Conservation (phyloP, 1,284 basidiomycete species). For the Malassezia furfur region DNA sequence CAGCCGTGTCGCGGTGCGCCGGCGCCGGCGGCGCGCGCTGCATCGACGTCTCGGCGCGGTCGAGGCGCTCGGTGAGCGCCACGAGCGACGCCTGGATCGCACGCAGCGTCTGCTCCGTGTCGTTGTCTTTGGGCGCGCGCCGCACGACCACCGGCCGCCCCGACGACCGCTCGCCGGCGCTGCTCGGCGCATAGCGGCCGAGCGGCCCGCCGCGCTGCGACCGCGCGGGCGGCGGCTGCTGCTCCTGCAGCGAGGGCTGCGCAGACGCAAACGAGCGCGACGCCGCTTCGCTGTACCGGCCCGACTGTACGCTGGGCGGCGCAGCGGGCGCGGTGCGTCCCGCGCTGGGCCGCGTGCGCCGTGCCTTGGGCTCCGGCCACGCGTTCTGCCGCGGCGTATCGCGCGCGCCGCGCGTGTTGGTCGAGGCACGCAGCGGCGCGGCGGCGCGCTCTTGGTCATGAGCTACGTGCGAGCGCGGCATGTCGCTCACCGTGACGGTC, state of each 20-base stretch:
- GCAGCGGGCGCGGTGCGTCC: not conserved
- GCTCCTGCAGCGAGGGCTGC: constrained; percentile 5
- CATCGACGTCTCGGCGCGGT: constrained; percentile 29
- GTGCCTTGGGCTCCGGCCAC: not conserved
- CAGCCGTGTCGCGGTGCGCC: not conserved
- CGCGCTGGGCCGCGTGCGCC: not conserved
- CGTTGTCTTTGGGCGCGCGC: constrained; percentile 8
- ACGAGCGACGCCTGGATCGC: constrained; percentile 77
- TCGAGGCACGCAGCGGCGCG: not conserved
- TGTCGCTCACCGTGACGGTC: constrained; percentile 15
- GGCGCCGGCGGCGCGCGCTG: not conserved
- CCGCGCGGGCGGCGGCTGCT: not conserved
- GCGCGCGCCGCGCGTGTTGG: not conserved
- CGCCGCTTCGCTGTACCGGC: constrained; percentile 1
- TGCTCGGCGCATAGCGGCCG: constrained; percentile 14
- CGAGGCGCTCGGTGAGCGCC: constrained; percentile 74
- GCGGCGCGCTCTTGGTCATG: not conserved
- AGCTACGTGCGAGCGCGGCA: constrained; percentile 2
- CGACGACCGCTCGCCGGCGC: constrained; percentile 5
- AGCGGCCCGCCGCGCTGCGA: constrained; percentile 12
- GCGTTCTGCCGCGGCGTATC: too few relatives aligned
- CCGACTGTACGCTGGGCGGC: constrained; percentile 3
- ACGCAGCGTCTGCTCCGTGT: constrained; percentile 54
- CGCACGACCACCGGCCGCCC: not conserved
- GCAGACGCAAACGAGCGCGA: constrained; percentile 15